Conservation (phyloP, 2,329 filamentous ascomycete species). For the Botryotinia calthae region DNA sequence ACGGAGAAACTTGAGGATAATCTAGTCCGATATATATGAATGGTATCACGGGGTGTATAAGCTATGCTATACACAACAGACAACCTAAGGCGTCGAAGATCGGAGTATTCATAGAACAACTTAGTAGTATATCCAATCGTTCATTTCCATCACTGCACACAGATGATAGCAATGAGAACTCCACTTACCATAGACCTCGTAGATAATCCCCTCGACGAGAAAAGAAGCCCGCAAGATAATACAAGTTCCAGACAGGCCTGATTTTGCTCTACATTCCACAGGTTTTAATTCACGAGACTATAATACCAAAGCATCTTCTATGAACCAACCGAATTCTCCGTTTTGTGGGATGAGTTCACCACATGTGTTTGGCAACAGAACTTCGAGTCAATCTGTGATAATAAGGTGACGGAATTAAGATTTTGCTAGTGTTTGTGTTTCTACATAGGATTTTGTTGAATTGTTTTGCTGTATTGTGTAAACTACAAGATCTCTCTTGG, state of each 20-base stretch:
- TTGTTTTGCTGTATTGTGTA: not conserved
- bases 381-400: not conserved
- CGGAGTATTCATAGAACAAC: not conserved
- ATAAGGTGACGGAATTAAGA: not conserved
- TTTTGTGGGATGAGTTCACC: not conserved
- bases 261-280: not conserved
- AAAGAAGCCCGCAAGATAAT: not conserved
- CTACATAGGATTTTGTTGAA: not conserved
- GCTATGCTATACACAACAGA: not conserved
- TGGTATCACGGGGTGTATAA: not conserved
- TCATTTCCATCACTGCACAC: not conserved
- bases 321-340: not conserved
- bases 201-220: no score
- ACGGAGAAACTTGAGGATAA: not conserved
- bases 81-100: not conserved
- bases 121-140: not conserved
- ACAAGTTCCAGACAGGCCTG: not conserved
- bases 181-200: not conserved
- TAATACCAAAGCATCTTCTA: not conserved
- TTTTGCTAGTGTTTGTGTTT: not conserved
- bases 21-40: not conserved
- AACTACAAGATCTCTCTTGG: not conserved
- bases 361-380: not conserved
- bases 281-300: not conserved
- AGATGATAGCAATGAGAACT: not conserved